Base-by-base conservation (phyloP, 129 eudicot species). In the Silybum marianum region DNA sequence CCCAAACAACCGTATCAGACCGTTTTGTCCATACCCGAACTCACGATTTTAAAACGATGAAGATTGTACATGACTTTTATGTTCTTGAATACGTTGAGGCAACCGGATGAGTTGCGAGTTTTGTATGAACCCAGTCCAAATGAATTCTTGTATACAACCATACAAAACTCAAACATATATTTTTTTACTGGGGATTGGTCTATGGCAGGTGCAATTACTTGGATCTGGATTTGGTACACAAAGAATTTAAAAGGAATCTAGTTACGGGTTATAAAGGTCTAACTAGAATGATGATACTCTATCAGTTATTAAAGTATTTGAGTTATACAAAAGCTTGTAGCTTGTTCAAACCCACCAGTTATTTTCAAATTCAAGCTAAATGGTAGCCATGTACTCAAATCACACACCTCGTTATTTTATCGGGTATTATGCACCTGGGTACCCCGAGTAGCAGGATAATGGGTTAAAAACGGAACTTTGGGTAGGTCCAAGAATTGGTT, bases 81-180 rank as follows among this genome's bases (percentile, higher is more conserved):
- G 23, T 51, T 51, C 1, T 0, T 51, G 63, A 51, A 84, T 63
- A 0, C 58, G 36, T 66, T 68, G 39, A 46, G 65, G 71, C 77
- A 92, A 92, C 83, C 86, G 81, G 92, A 92, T 86, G 97, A 85
- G 68, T 60, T 83, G 28, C 81, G n/a, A 4, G 88, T 75, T 66
- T 71, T 72, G 30, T 92, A 91, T 75, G 97, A 92, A 32, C 97
- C 97, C 10, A 92, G 86, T 72, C 91, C 97, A 12, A 72, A 75
- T 2, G 92, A 90, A 60, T 88, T 88, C 39, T 80, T 77, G 8
- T 90, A 90, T 22, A 9, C 22, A 14, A 71, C 58, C 14, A 38
- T 76, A 25, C 25, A 26, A n/a, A 83, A 78, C 70, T 94, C 94
- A 12, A 88, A 84, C 14, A 48, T 85, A n/a, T 0, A 89, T 81